Evolutionary conservation across 352 stramenopile species (phyloP), one percentile per base, ranked within the genome.

Genomic region (Phytophthora tubulina): DNA sequence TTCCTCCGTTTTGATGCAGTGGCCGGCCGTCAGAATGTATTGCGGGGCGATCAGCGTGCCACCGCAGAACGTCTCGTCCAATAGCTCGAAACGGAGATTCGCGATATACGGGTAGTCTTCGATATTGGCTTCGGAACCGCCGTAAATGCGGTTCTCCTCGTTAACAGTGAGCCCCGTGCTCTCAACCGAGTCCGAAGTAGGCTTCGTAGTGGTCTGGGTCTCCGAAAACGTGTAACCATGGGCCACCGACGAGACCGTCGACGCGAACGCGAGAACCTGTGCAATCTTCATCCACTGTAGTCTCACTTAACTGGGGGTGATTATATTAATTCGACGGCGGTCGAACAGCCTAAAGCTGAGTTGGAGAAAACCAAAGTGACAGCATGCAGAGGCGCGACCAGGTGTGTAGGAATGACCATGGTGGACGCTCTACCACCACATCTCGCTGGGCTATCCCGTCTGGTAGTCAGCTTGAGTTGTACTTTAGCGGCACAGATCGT

Each of bases 11-110:
- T 86, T 86, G 51, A 91, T 81, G 66, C 86, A 94, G 70, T 94
- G 86, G 1, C 80, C 86, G 2, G 86, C 86, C 38, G 84, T 94
- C 56, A 91, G 50, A 35, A 94, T 78, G 63, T 88, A 91, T 58
- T 84, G 67, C 31, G 81, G 55, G 13, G 73, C 73, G 42, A 94
- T 86, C 4, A 94, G 76, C 32, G 80, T 78, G 30, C 81, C 86
- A 3, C 84, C 84, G 55, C 86, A 94, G 63, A 82, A 91, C 0
- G 73, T 87, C 15, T 53, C 48, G 48, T 62, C 76, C 71, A 38
- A 58, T 17, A 15, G 38, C 35, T 76, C 56, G 62, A 83, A 80
- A 10, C 84, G 81, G 31, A 91, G 64, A 63, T 67, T 84, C 31
- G 81, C 70, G 8, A 78, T 80, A 65, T 77, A 91, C 67, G 81